Evolutionary conservation across 208 protist genomes (phyloP), one percentile per base, ranked within the genome.

Genomic region (Crithidia sp.): DNA sequence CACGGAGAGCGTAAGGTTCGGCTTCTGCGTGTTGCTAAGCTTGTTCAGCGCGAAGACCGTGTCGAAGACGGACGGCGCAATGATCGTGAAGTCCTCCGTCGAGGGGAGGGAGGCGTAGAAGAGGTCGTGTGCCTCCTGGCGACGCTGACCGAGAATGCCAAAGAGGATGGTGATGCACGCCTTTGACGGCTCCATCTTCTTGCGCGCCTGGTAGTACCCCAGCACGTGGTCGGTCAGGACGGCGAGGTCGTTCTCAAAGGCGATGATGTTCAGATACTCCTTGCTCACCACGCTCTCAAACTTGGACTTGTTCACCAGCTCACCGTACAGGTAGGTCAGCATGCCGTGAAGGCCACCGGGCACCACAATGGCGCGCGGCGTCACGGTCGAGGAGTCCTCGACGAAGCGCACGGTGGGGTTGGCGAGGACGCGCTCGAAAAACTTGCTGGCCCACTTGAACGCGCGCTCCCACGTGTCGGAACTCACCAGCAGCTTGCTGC

Each of bases 201-300:
- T 67, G 41, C 79, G 78, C 41, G 57, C 76, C 53, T 82, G 73
- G 69, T 94, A 94, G 79, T 89, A 93, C 49, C 76, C 81, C 57
- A 94, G 71, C 36, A 88, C 61, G 19, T 67, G 45, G 53, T 94
- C 89, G 13, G 85, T 71, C 13, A 96, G 67, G 45, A 81, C 84
- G 28, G 84, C 87, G 54, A 96, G 81, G 9, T 77, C 63, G 69
- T 96, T 94, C 69, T 96, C 88, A 52, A 82, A 79, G 28, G 81
- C 65, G 57, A 89, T 82, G 14, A 93, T 63, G 57, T 79, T 80
- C 45, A 91, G 77, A 74, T 94, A 91, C 44, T 86, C 78, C 47
- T 45, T 43, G 47, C 78, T 82, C 59, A 66, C 63, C 45, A 68
- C 77, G 60, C 71, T 58, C 45, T 85, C 79, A 44, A 85, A 87